A percentile compares a stretch with the other conserved stretches of the same genome.
These are phyloP conservation scores for Pythium volutum DNA, from an alignment of 352 stramenopile genomes.

Conservation along the genomic window DNA sequence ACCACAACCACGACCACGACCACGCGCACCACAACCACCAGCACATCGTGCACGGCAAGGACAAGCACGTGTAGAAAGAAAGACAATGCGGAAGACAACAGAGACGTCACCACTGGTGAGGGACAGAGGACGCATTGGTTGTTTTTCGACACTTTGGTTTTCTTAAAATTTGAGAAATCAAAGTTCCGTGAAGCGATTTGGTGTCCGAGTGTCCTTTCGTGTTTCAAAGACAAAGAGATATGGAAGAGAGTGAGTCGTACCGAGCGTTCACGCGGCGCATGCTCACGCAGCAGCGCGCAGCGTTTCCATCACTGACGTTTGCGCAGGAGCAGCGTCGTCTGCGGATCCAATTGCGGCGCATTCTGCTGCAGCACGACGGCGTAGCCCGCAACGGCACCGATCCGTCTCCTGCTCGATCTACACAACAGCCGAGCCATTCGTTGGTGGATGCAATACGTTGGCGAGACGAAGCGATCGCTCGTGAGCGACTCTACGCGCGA, in stretches of 20 bases:
- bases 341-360: constrained; percentile 18
- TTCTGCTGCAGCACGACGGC: constrained; percentile 13
- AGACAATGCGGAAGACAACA: background rate
- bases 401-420: background rate
- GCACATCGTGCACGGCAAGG: constrained; percentile 7
- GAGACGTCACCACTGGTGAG: background rate
- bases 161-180: constrained; percentile 16
- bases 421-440: background rate
- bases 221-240: background rate
- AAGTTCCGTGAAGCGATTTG: background rate
- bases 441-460: background rate
- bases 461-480: constrained; percentile 7
- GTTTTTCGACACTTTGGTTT: background rate
- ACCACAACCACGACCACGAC: constrained; percentile 15
- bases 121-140: background rate
- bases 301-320: constrained; percentile 12
- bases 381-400: background rate
- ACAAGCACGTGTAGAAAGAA: constrained; percentile 14
- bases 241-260: background rate
- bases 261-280: background rate
- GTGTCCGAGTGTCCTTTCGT: background rate
- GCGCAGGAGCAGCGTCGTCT: constrained; percentile 22
- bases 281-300: background rate
- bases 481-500: background rate
- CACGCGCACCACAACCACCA: background rate